These are phyloP conservation scores for Solanum chiquidenum DNA, from an alignment of 257 asterid genomes.

Conservation along the genomic window DNA sequence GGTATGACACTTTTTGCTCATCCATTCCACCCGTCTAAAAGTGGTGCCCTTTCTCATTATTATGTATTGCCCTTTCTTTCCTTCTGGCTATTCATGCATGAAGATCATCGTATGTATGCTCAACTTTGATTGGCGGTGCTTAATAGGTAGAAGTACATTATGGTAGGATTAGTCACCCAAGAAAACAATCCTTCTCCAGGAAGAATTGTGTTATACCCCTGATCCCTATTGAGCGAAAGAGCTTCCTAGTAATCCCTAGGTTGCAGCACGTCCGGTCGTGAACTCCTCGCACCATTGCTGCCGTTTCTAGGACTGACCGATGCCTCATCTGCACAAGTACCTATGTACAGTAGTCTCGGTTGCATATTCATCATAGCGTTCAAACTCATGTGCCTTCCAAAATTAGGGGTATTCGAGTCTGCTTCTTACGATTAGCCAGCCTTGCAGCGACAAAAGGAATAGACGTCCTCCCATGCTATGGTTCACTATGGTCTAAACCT, in stretches of 20 bases:
- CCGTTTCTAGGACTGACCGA: fast-evolving
- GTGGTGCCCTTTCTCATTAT: too few species aligned
- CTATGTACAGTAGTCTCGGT: not conserved
- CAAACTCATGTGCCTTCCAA: not conserved
- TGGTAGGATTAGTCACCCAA: not conserved
- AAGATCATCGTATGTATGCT: not conserved
- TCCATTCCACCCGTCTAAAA: too few species aligned
- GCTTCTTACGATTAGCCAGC: too few species aligned
- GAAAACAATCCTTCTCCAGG: not conserved
- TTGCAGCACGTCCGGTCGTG: not conserved
- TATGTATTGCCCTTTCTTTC: not conserved
- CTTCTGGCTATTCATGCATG: not conserved
- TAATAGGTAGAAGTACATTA: too few species aligned
- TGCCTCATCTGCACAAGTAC: too few species aligned
- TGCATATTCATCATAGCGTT: not conserved
- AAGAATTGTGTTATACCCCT: not conserved
- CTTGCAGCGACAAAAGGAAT: too few species aligned
- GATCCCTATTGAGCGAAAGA: not conserved
- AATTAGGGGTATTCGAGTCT: not conserved
- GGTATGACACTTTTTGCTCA: too few species aligned
- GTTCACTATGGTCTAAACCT: too few species aligned
- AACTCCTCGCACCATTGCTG: too few species aligned
- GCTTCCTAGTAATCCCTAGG: not conserved
- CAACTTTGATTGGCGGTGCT: too few species aligned
- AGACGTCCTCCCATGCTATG: too few species aligned